Percentiles rank a stretch among this genome's conserved stretches.
phyloP scores from a whole-genome alignment of 2,329 filamentous ascomycete species.

The Microsporum audouinii region DNA sequence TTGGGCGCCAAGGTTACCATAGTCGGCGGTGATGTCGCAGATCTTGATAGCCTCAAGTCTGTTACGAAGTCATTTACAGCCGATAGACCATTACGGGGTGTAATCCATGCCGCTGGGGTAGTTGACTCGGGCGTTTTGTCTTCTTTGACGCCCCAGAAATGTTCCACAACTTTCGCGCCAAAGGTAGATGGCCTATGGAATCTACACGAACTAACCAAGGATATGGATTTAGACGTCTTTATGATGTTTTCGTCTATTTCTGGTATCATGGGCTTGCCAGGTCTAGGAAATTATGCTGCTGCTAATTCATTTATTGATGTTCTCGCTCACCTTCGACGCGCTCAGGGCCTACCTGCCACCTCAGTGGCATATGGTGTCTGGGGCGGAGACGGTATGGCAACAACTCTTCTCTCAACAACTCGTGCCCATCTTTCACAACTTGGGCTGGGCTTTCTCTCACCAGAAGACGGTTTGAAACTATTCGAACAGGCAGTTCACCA shows the following conservation, averaged over 20 bases:
- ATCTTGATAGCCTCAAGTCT: slow-evolving; percentile 4
- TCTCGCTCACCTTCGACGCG: slow-evolving; percentile 13
- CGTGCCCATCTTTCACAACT: slow-evolving; percentile 1
- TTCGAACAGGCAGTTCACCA: not conserved
- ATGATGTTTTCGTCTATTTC: slow-evolving; percentile 10
- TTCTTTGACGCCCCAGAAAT: slow-evolving; percentile 1
- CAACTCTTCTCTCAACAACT: not conserved
- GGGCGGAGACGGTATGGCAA: slow-evolving; percentile 2
- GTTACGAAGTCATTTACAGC: slow-evolving; percentile 3
- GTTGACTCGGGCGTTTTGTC: not conserved
- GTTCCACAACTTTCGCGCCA: slow-evolving; percentile 17
- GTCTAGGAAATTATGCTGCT: slow-evolving; percentile 11
- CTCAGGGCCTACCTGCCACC: not conserved
- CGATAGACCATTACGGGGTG: not conserved
- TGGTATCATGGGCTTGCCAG: slow-evolving; percentile 4
- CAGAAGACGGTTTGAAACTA: not conserved
- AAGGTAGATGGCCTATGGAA: slow-evolving; percentile 22
- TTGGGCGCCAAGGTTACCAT: slow-evolving; percentile 12
- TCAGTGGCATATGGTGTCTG: slow-evolving; percentile 1
- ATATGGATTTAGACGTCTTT: slow-evolving; percentile 17
- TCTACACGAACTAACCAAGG: slow-evolving; percentile 11
- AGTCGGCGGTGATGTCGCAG: slow-evolving; percentile 13
- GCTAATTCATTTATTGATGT: slow-evolving; percentile 12
- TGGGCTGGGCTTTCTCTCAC: not conserved
- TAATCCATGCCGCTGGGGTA: slow-evolving; percentile 11